Conservation (phyloP, 2,329 filamentous ascomycete genomes). For the Hymenoscyphus scutula region DNA sequence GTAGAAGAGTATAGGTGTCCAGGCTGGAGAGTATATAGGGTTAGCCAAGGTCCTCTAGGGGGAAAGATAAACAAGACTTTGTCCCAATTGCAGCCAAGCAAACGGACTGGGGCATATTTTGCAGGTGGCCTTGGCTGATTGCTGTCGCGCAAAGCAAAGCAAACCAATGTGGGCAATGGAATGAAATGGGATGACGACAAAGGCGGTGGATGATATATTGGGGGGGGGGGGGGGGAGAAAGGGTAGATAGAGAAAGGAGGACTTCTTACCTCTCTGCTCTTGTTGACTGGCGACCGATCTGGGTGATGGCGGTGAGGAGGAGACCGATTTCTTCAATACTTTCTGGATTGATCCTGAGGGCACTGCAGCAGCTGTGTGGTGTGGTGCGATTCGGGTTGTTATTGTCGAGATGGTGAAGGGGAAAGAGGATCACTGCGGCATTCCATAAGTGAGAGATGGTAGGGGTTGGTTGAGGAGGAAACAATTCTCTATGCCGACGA, state of each 20-base stretch:
- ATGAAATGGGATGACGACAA: slow-evolving; percentile 1
- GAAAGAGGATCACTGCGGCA: not conserved
- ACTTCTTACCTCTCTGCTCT: not conserved
- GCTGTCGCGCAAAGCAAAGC: slow-evolving; percentile 6
- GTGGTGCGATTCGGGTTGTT: not conserved
- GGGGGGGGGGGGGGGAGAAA: not conserved
- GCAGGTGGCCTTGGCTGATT: slow-evolving; percentile 19
- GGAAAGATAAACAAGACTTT: slow-evolving; percentile 1
- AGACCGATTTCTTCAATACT: not conserved
- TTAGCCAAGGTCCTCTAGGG: slow-evolving; percentile 23
- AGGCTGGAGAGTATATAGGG: slow-evolving; percentile 26
- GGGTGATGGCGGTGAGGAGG: not conserved
- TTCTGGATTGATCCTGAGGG: not conserved
- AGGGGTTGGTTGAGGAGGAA: not conserved
- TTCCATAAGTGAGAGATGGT: not conserved
- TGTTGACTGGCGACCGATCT: not conserved
- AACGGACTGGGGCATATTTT: slow-evolving; percentile 15
- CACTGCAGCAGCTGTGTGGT: not conserved
- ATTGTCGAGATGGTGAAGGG: not conserved
- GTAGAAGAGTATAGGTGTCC: slow-evolving; percentile 8
- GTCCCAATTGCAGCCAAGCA: slow-evolving; percentile 17
- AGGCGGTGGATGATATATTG: not conserved
- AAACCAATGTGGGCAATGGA: not conserved
- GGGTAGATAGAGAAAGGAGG: not conserved
- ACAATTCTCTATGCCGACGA: not conserved